Base-by-base conservation (phyloP, 2,329 filamentous ascomycete genomes). In the Cadophora sp. region DNA sequence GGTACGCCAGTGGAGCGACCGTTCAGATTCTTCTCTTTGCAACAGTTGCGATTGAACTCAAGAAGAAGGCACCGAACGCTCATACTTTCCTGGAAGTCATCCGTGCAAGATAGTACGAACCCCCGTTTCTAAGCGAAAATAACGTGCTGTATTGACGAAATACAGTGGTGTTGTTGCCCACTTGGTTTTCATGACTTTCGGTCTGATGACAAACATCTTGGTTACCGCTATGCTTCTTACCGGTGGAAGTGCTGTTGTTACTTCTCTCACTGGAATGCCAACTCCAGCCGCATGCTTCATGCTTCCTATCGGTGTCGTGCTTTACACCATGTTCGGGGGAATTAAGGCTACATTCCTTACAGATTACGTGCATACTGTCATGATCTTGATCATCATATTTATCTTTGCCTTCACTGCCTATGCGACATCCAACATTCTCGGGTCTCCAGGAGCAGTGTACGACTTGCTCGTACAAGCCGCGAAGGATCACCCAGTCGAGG, bases 1-100 rank as follows among this genome's bases (percentile, higher is more conserved):
- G 83, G 84, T 89, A 89, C 71, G 86, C 84, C 0, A 84, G 82
- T 0, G 86, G 89, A 16, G 92, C 51, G 11, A 45, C 39, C 9
- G 92, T 94, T 4, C 92, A 95, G 77, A 94, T 97, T 73, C 85
- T 97, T 33, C 83, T 97, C 1, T 97, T 97, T 73, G 93, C 93
- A 1, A 96, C 93, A 0, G 83, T 96, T 13, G 94, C 93, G 36
- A 96, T 97, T 69, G 92, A 96, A 77, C 80, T 96, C 56, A 97
- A 97, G 81, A 84, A 91, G 70, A 87, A 91, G 62, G 92, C 92
- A 0, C 93, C 93, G 0, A 95, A 96, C 73, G 93, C 93, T 0
- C 93, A 96, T 16, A 64, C 62, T n/a, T 64, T 64, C 33, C 51
- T 62, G n/a, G 27, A 36, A 41, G 27, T 45, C 16, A 39, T 39